Evolutionary conservation across 768 basidiomycete genomes (phyloP).

Genomic region (Leccinum subtestaceum): DNA sequence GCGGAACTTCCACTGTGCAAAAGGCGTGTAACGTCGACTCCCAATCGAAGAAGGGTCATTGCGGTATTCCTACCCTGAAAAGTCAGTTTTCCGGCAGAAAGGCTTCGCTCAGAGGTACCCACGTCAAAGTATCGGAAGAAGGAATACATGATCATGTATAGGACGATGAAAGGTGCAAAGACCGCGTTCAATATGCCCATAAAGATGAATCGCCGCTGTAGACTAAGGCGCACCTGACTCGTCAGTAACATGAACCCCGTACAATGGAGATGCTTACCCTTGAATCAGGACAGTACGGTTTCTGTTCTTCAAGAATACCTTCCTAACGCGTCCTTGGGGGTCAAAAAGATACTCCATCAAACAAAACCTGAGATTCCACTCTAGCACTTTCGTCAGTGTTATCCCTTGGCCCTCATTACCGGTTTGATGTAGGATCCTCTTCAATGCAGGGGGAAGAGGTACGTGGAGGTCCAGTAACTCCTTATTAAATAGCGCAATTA

Average conservation of each 20-base stretch:
- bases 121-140: constrained; percentile 99
- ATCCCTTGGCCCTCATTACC: constrained; percentile 61
- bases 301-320: constrained; percentile 85
- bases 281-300: constrained; percentile 76
- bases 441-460: constrained; percentile 64
- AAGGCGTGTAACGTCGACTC: constrained; percentile 88
- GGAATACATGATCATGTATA: constrained; percentile 96
- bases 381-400: constrained; percentile 83
- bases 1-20: constrained; percentile 97
- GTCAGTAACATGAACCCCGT: neutral
- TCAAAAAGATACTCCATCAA: constrained; percentile 96
- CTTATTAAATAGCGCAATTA: constrained; percentile 97
- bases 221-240: constrained; percentile 40
- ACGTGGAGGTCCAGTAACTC: constrained; percentile 86
- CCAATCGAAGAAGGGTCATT: constrained; percentile 96
- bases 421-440: constrained; percentile 48
- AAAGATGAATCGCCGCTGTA: constrained; percentile 86
- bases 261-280: constrained; percentile 52
- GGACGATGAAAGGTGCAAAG: constrained; percentile 94
- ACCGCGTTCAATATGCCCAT: constrained; percentile 96
- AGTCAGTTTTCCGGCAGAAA: neutral
- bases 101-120: constrained; percentile 20
- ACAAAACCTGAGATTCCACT: constrained; percentile 97
- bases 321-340: constrained; percentile 81
- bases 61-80: constrained; percentile 80